These are phyloP conservation scores for Laburnicola sp. DNA, from an alignment of 2,329 filamentous ascomycete genomes.

Conservation along the genomic window DNA sequence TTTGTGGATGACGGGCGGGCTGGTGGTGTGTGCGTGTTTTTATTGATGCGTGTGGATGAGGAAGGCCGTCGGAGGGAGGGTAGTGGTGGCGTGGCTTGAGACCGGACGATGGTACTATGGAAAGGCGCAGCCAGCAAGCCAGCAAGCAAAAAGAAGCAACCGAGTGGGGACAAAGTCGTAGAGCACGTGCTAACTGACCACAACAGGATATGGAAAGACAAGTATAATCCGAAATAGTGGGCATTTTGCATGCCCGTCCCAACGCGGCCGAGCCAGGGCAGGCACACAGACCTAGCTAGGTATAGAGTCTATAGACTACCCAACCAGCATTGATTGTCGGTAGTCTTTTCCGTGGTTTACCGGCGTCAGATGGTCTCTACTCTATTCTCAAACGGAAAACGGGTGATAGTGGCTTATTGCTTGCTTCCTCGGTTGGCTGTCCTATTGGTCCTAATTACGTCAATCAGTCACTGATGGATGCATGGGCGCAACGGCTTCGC, in stretches of 20 bases:
- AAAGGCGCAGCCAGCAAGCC: too few species aligned
- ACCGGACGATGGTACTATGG: not conserved
- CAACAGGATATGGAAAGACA: slow-evolving; percentile 95
- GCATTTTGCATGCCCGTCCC: not conserved
- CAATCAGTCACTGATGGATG: too few species aligned
- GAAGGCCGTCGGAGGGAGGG: not conserved
- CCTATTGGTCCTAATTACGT: too few species aligned
- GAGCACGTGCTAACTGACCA: slow-evolving; percentile 36
- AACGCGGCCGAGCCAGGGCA: not conserved
- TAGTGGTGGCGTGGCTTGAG: not conserved
- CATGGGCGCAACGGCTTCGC: too few species aligned
- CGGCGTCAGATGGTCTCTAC: too few species aligned
- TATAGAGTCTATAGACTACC: too few species aligned
- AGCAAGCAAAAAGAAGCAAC: not conserved
- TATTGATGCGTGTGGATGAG: not conserved
- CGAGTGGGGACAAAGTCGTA: slow-evolving; percentile 8
- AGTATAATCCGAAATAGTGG: slow-evolving; percentile 69
- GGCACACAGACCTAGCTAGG: too few species aligned
- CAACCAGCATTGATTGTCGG: too few species aligned
- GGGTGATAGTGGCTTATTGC: too few species aligned
- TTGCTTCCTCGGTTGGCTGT: too few species aligned
- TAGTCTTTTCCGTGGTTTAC: too few species aligned
- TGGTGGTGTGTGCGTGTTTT: slow-evolving; percentile 3
- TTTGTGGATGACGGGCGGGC: not conserved
- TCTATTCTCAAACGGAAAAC: too few species aligned